These are phyloP conservation scores for Hyaloscypha variabilis DNA, from an alignment of 495 filamentous ascomycete species.

Conservation along the genomic window DNA sequence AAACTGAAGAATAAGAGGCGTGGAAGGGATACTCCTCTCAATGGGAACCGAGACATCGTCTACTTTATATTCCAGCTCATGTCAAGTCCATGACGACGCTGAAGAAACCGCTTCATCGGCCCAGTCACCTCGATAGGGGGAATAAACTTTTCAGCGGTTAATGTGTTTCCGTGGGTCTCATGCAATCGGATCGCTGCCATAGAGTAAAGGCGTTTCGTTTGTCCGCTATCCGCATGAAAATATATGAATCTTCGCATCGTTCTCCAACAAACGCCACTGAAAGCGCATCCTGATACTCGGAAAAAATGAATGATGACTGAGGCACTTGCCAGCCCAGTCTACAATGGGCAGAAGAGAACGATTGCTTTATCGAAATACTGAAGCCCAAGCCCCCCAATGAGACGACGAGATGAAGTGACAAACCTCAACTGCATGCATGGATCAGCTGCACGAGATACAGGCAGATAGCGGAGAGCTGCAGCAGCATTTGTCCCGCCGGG, in stretches of 20 bases:
- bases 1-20: not conserved
- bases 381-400: not conserved
- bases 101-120: not conserved
- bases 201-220: not conserved
- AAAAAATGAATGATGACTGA: not conserved
- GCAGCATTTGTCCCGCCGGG: conserved; percentile 13
- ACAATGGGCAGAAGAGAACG: not conserved
- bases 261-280: not conserved
- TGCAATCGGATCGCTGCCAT: not conserved
- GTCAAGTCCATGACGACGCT: not conserved
- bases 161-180: not conserved
- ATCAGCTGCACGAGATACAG: conserved; percentile 14
- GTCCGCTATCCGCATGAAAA: not conserved
- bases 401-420: not conserved
- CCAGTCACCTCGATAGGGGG: not conserved
- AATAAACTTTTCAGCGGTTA: not conserved
- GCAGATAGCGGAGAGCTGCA: conserved; percentile 16
- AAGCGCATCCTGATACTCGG: not conserved
- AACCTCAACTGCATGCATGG: conserved; percentile 1
- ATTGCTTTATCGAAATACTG: not conserved
- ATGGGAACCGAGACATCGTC: not conserved
- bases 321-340: not conserved
- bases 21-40: not conserved
- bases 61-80: conserved; percentile 1
- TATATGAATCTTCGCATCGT: not conserved